Base-by-base conservation (phyloP, 495 filamentous ascomycete species). In the Aspergillus hancockii region DNA sequence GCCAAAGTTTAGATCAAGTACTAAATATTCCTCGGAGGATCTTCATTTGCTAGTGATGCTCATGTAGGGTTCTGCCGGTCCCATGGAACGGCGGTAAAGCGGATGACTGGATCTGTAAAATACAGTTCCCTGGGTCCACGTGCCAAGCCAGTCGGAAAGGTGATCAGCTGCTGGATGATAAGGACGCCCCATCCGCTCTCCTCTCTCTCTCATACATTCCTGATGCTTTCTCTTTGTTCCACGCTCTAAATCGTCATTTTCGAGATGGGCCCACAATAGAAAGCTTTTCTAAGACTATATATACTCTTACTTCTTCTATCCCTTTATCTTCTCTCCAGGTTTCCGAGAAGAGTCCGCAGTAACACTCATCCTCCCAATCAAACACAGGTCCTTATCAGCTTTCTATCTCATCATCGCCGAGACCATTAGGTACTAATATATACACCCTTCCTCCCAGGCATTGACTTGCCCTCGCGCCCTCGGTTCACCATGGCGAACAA, bases 401-500 rank as follows among this genome's bases (percentile, higher is more conserved):
- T 34, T 36, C 49, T 34, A 14, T 19, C 41, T 43, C 9, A 22
- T 49, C 28, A 18, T 18, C 45, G 1, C 38, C 38, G 38, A 41
- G 9, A 41, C 9, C 38, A 8, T 41, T 41, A 3, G 14, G 9
- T n/a, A 3, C 32, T 47, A n/a, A 47, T 7, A 47, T 23, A 10
- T 9, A 47, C 49, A 28, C 16, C 45, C 19, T 38, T 22, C 14
- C n/a, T 22, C 36, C 22, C 3, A 23, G 54, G 14, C n/a, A 41
- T 9, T 34, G 16, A 8, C 46, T 53, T 22, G 21, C 16, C 43
- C 43, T 8, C 23, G 43, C 10, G 21, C 16, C 43, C 43, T 8
- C 23, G 43, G 13, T 1, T 41, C 36, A 57, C 55, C 53, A 87
- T 88, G 84, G 79, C 73, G 41, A 76, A 67, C 56, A 84, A 82